Conservation (phyloP, 2,329 filamentous ascomycete genomes). For the Lachnellula willkommii region DNA sequence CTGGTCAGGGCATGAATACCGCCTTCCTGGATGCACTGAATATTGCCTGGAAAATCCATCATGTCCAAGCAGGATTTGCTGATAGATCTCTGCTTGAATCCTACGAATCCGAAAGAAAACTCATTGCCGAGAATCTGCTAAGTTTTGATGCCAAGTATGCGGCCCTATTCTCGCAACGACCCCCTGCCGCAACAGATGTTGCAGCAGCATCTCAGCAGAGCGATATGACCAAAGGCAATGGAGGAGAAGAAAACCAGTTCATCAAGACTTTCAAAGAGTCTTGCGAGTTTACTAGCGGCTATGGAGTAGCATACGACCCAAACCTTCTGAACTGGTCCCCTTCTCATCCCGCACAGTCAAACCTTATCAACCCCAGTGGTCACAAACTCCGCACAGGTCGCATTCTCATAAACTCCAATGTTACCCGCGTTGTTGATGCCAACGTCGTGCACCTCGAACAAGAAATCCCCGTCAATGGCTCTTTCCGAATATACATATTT, state of each 20-base stretch:
- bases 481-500: slow-evolving; percentile 82
- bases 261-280: slow-evolving; percentile 85
- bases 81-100: slow-evolving; percentile 69
- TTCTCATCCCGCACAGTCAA: slow-evolving; percentile 64
- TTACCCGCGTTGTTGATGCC: slow-evolving; percentile 81
- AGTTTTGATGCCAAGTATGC: slow-evolving; percentile 87
- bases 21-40: slow-evolving; percentile 79
- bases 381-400: slow-evolving; percentile 67
- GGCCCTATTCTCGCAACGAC: slow-evolving; percentile 77
- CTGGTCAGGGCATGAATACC: slow-evolving; percentile 76
- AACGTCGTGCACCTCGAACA: slow-evolving; percentile 89
- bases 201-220: slow-evolving; percentile 51
- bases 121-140: slow-evolving; percentile 77
- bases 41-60: slow-evolving; percentile 92
- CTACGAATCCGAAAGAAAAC: slow-evolving; percentile 80
- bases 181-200: slow-evolving; percentile 68
- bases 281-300: slow-evolving; percentile 89
- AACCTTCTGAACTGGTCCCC: slow-evolving; percentile 82
- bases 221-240: slow-evolving; percentile 28
- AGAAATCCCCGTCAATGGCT: slow-evolving; percentile 80
- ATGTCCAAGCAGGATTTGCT: slow-evolving; percentile 79
- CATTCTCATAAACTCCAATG: slow-evolving; percentile 70
- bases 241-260: slow-evolving; percentile 66
- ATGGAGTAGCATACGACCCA: slow-evolving; percentile 78
- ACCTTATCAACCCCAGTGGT: slow-evolving; percentile 60